Conservation (phyloP, 345 rosid species). For the Eucalyptus viminalis region DNA sequence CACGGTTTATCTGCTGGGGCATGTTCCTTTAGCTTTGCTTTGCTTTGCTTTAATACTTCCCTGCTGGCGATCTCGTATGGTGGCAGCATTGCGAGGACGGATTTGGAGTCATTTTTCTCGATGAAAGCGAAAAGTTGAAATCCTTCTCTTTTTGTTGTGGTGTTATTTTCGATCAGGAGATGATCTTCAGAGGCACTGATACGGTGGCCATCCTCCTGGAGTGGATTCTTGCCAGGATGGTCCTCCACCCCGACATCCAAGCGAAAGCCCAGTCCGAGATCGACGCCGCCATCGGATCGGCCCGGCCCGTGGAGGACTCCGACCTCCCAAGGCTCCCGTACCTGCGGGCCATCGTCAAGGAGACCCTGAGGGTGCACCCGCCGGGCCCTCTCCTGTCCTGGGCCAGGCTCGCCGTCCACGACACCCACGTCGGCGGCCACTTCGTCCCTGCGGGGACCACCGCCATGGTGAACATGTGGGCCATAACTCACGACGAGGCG, state of each 20-base stretch:
- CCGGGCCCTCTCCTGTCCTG: slow-evolving; percentile 90
- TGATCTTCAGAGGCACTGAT: slow-evolving; percentile 59
- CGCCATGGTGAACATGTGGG: slow-evolving; percentile 96
- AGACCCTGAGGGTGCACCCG: slow-evolving; percentile 71
- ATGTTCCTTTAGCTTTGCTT: not conserved
- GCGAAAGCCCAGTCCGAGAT: slow-evolving; percentile 56
- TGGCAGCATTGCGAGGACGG: not conserved
- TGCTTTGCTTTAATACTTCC: not conserved
- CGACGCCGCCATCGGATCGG: slow-evolving; percentile 13
- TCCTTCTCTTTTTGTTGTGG: not conserved
- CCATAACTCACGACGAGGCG: slow-evolving; percentile 53
- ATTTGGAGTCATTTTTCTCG: not conserved
- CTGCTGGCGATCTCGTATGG: not conserved
- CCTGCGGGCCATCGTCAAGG: slow-evolving; percentile 60
- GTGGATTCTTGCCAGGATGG: slow-evolving; percentile 60
- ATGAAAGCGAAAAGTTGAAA: not conserved
- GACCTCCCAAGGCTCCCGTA: slow-evolving; percentile 50
- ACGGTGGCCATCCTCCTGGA: slow-evolving; percentile 50
- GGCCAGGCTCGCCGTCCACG: slow-evolving; percentile 77
- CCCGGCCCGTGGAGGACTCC: slow-evolving; percentile 24
- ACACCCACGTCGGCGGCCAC: slow-evolving; percentile 35
- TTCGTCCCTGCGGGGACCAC: slow-evolving; percentile 75
- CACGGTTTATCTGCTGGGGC: not conserved
- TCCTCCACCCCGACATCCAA: slow-evolving; percentile 44
- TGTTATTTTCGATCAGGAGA: slow-evolving; percentile 19